Evolutionary conservation across 1,284 basidiomycete genomes (phyloP), one percentile per base, ranked within the genome.

Genomic region (Heterobasidion irregulare): DNA sequence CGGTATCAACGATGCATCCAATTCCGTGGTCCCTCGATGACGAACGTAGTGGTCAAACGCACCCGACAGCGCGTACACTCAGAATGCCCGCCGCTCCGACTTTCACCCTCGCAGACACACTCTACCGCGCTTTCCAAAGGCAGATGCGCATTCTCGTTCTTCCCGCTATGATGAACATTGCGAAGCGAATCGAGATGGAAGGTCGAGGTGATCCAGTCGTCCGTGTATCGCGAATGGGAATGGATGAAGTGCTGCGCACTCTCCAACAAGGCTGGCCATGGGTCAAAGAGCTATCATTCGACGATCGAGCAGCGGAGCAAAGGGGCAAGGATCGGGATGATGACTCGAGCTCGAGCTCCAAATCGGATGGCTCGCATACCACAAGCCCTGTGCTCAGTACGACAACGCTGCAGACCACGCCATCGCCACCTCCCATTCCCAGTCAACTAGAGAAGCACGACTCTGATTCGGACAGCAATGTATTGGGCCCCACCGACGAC

Each of bases 301-400:
- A 59, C 59, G 66, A 71, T 64, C 55, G 55, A 52, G 56, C 66
- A 61, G 56, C 63, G 58, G 53, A 70, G 62, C 57, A 58, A 35
- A 62, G 63, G 35, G 62, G 59, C 53, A 71, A 70, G 53, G 70
- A 69, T 54, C 68, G 68, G 51, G 73, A 74, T 32, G 79, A 76
- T 56, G 76, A 75, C 57, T 71, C 72, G 2, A 75, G 75, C 15
- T 73, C 71, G 43, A 72, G 75, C 2, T 77, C 78, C 3, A 77
- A 75, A 44, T 75, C 70, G 49, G 73, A 69, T 35, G 71, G 74
- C 8, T 82, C 81, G 0, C 78, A 78, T 56, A 75, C 76, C 35
- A 86, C 84, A n/a, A 87, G 84, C 61, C 86, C 86, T 0, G 84
- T 86, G 1, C 65, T 88, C n/a, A 87, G 84, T 7, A 84, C 84